These are phyloP conservation scores for Aspergillus costaricaensis DNA, from an alignment of 2,329 filamentous ascomycete species.

Conservation along the genomic window DNA sequence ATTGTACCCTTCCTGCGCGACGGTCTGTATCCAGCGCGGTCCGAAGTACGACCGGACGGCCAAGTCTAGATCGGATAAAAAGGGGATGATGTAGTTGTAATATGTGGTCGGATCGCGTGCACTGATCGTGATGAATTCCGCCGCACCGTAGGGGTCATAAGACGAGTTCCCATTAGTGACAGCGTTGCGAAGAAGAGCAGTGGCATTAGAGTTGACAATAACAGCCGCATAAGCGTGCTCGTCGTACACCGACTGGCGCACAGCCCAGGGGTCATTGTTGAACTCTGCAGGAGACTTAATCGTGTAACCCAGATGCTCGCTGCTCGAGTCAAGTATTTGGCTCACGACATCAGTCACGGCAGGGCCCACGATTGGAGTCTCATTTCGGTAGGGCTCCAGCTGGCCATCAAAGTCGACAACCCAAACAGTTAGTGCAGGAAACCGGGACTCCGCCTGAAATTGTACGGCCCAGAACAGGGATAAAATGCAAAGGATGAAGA, in stretches of 20 bases:
- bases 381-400: constrained; percentile 53
- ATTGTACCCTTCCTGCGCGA: constrained; percentile 42
- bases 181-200: constrained; percentile 57
- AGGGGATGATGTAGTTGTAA: constrained; percentile 56
- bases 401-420: constrained; percentile 66
- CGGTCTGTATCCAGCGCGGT: constrained; percentile 38
- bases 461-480: constrained; percentile 65
- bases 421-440: constrained; percentile 54
- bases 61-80: constrained; percentile 51
- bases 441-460: constrained; percentile 53
- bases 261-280: constrained; percentile 56
- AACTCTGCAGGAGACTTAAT: constrained; percentile 55
- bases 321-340: constrained; percentile 43
- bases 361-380: constrained; percentile 58
- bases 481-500: constrained; percentile 58
- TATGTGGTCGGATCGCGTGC: constrained; percentile 60
- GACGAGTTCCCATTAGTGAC: constrained; percentile 57
- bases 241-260: constrained; percentile 62
- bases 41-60: constrained; percentile 54
- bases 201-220: constrained; percentile 65
- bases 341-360: constrained; percentile 51
- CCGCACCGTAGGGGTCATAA: constrained; percentile 62
- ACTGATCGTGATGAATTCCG: constrained; percentile 58
- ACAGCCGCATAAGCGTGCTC: constrained; percentile 63
- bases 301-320: constrained; percentile 53